Conservation (phyloP, 108 stramenopile genomes). For the Heterococcus sp. region DNA sequence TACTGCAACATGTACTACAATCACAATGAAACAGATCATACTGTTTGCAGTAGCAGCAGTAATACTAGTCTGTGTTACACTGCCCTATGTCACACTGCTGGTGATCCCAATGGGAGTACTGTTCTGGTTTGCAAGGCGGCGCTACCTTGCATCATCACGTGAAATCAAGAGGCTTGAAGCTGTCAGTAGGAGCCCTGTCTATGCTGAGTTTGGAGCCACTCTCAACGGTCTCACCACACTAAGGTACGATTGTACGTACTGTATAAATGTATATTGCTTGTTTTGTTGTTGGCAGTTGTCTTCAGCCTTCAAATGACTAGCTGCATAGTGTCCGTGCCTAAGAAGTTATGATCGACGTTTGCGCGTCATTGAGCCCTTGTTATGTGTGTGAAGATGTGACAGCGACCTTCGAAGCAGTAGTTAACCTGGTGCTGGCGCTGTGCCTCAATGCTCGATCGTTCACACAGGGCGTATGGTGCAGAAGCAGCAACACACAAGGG, state of each 20-base stretch:
- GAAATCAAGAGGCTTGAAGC: slow-evolving; percentile 20
- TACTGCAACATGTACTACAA: too few relatives aligned
- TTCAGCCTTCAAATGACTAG: background rate
- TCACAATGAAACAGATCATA: too few relatives aligned
- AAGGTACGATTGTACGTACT: too few relatives aligned
- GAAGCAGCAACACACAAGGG: background rate
- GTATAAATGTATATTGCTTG: too few relatives aligned
- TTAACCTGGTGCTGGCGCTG: too few relatives aligned
- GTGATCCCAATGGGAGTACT: background rate
- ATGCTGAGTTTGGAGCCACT: slow-evolving; percentile 16
- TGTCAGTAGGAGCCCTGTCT: slow-evolving; percentile 34
- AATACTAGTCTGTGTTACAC: background rate
- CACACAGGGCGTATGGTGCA: slow-evolving; percentile 11
- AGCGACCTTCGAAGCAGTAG: too few relatives aligned
- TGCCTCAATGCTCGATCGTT: too few relatives aligned
- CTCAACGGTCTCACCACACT: background rate
- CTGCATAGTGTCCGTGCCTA: background rate
- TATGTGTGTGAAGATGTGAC: too few relatives aligned
- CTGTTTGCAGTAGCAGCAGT: slow-evolving; percentile 7
- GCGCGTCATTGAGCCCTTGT: too few relatives aligned
- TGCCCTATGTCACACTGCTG: background rate
- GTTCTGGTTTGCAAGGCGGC: background rate
- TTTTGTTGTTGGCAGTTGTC: too few relatives aligned
- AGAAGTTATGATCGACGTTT: too few relatives aligned
- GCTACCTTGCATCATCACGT: background rate